Base-by-base conservation (phyloP, 257 asterid genomes). In the Solanum medicagineum region DNA sequence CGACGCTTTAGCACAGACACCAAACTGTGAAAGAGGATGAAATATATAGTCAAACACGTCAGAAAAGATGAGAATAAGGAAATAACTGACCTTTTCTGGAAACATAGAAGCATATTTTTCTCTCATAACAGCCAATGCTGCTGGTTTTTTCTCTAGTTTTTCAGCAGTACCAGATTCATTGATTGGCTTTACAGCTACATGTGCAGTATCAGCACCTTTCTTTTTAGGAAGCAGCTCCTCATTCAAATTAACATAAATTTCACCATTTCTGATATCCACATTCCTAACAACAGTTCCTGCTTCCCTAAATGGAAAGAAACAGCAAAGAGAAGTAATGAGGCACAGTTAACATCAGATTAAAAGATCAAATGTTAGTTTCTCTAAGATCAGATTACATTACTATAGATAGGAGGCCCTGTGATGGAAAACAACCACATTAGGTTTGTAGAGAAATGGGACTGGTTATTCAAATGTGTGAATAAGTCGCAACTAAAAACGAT, bases 51-150 rank as follows among this genome's bases (percentile, higher is more conserved):
- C 59, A 0, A 51, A 26, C 24, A 26, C 47, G 1, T 15, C 44
- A 77, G 63, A 3, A 51, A 77, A 75, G 81, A 77, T 77, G 65
- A 51, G 83, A 77, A 77, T 77, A 77, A 77, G 63, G 65, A 77
- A 26, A 51, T 83, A 80, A 73, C 87, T 70, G 84, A 95, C 99
- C 99, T 95, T 95, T 90, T 95, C 98, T 6, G 99, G 99, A 54
- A 95, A 85, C 88, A 92, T 53, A 79, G 96, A 88, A 86, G 90
- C 88, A 90, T 86, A 88, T 89, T 92, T 93, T 84, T 84, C 83
- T 77, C 83, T 77, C 26, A 77, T 83, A 70, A 95, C 19, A 73
- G 93, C 92, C 89, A 89, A 80, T 84, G 86, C 77, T 85, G 91
- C 60, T 80, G 88, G 84, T 81, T 88, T 89, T 65, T 89, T 94